Conservation (phyloP, 2,329 filamentous ascomycete species). For the Fusarium xyrophilum region DNA sequence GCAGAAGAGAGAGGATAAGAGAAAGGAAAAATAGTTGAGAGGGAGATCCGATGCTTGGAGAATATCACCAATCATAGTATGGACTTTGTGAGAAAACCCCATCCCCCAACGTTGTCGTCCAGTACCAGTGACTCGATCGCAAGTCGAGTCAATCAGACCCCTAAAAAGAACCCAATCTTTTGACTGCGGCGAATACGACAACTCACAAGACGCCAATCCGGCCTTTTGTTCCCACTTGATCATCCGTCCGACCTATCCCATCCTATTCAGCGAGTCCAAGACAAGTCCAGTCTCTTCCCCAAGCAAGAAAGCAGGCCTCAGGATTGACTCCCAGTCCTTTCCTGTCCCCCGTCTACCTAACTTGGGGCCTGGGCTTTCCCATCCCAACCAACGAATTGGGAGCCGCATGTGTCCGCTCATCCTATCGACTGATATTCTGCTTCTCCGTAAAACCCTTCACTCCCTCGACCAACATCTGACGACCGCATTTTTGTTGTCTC, state of each 20-base stretch:
- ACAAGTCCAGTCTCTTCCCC: neutral
- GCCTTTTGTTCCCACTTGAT: slow-evolving; percentile 15
- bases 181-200: slow-evolving; percentile 34
- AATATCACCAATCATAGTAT: slow-evolving; percentile 21
- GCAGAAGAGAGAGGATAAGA: slow-evolving; percentile 7
- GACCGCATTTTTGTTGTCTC: slow-evolving; percentile 8
- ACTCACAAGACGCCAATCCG: slow-evolving; percentile 22
- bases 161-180: slow-evolving; percentile 13
- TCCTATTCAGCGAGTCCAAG: neutral
- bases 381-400: slow-evolving; percentile 40
- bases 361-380: slow-evolving; percentile 28
- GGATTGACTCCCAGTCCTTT: slow-evolving; percentile 31
- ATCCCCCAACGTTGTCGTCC: slow-evolving; percentile 20
- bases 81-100: slow-evolving; percentile 7
- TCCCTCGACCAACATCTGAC: slow-evolving; percentile 32
- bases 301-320: slow-evolving; percentile 25
- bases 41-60: slow-evolving; percentile 1
- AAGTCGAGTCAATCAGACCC: slow-evolving; percentile 24
- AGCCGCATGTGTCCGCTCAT: slow-evolving; percentile 40
- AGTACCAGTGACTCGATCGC: slow-evolving; percentile 18
- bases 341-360: slow-evolving; percentile 32
- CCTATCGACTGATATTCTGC: slow-evolving; percentile 40
- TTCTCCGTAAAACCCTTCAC: slow-evolving; percentile 40
- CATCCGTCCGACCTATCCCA: neutral
- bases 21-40: slow-evolving; percentile 9